Base-by-base conservation (phyloP, 2,329 filamentous ascomycete species). In the Hypoxylon sp. region DNA sequence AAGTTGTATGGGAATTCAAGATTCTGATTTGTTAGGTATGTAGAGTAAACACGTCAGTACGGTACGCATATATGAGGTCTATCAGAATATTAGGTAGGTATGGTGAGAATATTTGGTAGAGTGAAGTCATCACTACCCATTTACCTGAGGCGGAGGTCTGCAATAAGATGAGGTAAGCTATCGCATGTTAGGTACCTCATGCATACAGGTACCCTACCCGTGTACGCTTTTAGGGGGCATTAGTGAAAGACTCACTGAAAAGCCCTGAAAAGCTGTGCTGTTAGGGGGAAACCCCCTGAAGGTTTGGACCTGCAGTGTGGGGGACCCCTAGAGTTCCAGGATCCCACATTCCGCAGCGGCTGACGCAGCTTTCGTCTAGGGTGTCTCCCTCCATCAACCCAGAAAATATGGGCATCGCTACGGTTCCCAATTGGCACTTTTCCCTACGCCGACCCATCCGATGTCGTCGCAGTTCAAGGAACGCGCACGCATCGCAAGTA, bases 401-500 rank as follows among this genome's bases (percentile, higher is more conserved):
- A 53, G 34, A 65, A 65, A 65, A 65, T 34, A 51, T 58, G 38
- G 38, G 32, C 65, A 62, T 62, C 56, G 23, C 32, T 19, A 34
- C n/a, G 17, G 49, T 60, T 60, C 51, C 51, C 32, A 51, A 71
- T 69, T 65, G 60, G 63, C 28, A 62, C 48, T 62, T 41, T 53
- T 50, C 21, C 32, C 34, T 32, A 58, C 43, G 34, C 68, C 62
- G 68, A 60, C 65, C 60, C 56, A 69, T 66, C 68, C 63, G 65
- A 71, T 69, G 65, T 67, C 63, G 66, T 69, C 57, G 65, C 57
- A 57, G 19, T 67, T 61, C 60, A 52, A 53, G 52, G 52, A 65
- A 67, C 60, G 49, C 60, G 64, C 64, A 70, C 58, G 50, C 67
- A 62, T 62, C 34, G 28, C 48, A 60, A 53, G 52, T 23, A 57